Percentiles rank a stretch among this genome's conserved stretches.
phyloP scores from a whole-genome alignment of 2,329 filamentous ascomycete species.

The Trichophyton benhamiae region DNA sequence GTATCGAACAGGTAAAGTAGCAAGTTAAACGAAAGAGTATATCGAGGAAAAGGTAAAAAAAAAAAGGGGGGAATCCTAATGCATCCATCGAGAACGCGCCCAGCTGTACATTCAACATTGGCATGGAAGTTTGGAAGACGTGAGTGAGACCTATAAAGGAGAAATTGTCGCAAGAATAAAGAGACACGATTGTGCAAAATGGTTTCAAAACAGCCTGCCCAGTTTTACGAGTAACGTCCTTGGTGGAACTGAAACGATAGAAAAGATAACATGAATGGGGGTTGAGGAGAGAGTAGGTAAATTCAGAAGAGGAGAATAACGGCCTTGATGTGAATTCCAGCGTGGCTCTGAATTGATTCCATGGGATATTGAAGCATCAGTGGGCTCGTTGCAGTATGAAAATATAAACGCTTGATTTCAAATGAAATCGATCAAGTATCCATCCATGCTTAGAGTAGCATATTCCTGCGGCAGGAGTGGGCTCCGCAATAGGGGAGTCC shows the following conservation, averaged over 20 bases:
- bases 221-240: neutral
- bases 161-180: neutral
- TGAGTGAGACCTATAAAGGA: neutral
- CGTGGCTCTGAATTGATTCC: neutral
- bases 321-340: neutral
- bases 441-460: neutral
- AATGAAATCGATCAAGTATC: neutral
- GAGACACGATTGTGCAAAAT: neutral
- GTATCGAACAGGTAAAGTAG: neutral
- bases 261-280: neutral
- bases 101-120: neutral
- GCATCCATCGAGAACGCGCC: neutral
- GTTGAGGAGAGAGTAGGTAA: neutral
- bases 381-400: neutral
- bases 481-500: neutral
- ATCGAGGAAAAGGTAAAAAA: neutral
- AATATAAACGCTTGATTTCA: neutral
- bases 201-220: constrained; percentile 1
- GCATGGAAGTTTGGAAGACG: neutral
- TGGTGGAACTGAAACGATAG: no score
- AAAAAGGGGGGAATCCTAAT: neutral
- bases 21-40: neutral
- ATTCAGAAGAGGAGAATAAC: neutral
- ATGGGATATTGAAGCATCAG: neutral
- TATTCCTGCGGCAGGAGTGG: neutral